A percentile compares a stretch with the other conserved stretches of the same genome.
These are phyloP conservation scores for Pythium oligandrum DNA, from an alignment of 352 stramenopile species.

Conservation along the genomic window DNA sequence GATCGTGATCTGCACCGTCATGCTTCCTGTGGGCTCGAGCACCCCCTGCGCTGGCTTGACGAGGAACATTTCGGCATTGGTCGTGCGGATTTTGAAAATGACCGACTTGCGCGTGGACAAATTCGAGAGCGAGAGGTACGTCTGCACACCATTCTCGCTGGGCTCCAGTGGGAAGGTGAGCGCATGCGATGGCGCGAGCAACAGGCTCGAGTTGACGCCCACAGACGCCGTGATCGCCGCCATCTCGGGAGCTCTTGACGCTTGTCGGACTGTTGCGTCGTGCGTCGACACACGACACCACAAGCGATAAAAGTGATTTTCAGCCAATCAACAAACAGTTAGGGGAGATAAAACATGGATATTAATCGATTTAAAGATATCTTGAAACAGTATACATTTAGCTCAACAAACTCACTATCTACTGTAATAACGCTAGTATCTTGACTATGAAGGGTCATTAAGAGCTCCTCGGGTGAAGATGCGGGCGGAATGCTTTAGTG, in stretches of 20 bases:
- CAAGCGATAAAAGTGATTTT: neutral
- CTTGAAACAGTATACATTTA: too few species aligned
- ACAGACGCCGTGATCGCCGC: conserved; percentile 72
- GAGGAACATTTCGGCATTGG: conserved; percentile 68
- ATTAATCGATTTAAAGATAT: neutral
- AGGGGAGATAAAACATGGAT: neutral
- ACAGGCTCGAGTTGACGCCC: conserved; percentile 60
- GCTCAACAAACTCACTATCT: neutral
- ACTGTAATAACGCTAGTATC: neutral
- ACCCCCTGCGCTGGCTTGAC: conserved; percentile 66
- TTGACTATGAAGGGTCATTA: too few species aligned
- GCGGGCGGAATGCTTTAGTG: conserved; percentile 40
- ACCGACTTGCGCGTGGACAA: conserved; percentile 52
- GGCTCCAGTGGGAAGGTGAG: conserved; percentile 36
- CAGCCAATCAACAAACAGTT: neutral
- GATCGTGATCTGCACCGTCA: conserved; percentile 37
- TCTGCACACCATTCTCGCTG: conserved; percentile 2
- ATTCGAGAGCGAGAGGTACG: conserved; percentile 50
- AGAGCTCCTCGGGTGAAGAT: conserved; percentile 16
- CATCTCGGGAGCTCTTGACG: neutral
- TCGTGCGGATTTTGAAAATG: conserved; percentile 75
- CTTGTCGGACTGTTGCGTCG: neutral
- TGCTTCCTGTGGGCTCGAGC: conserved; percentile 29
- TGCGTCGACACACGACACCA: neutral
- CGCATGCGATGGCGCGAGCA: conserved; percentile 62